Evolutionary conservation across 116 monocot species (phyloP).

Genomic region (Trichopus zeylanicus): DNA sequence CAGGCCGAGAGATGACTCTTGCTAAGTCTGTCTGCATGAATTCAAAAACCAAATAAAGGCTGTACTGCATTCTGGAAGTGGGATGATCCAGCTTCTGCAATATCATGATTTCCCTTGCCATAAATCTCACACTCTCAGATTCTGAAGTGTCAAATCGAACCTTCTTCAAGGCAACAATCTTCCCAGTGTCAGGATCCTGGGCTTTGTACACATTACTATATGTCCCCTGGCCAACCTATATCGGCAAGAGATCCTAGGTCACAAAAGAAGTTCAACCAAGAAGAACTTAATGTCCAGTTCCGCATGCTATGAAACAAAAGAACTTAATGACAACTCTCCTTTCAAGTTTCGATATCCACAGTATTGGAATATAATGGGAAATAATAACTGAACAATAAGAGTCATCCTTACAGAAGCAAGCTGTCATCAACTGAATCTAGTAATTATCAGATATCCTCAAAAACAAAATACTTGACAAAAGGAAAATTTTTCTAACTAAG

Average conservation of each 20-base stretch:
- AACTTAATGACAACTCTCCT: too few species aligned
- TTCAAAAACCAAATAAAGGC: conserved; percentile 51
- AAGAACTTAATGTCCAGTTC: background rate
- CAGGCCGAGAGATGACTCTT: conserved; percentile 25
- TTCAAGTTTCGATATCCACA: too few species aligned
- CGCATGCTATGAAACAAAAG: background rate
- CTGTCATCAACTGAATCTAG: too few species aligned
- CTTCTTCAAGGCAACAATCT: conserved; percentile 50
- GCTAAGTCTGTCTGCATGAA: conserved; percentile 44
- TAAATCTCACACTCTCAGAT: conserved; percentile 51
- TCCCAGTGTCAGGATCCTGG: conserved; percentile 39
- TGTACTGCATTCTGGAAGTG: conserved; percentile 50
- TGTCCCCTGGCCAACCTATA: conserved; percentile 56
- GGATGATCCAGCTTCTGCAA: conserved; percentile 48
- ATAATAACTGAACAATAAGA: too few species aligned
- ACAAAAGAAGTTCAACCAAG: background rate
- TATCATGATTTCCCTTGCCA: conserved; percentile 54
- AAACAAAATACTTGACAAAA: too few species aligned
- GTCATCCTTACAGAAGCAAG: too few species aligned
- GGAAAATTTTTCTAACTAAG: too few species aligned
- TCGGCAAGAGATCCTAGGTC: background rate
- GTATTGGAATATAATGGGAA: too few species aligned
- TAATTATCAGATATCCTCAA: too few species aligned
- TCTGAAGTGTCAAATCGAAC: conserved; percentile 56
- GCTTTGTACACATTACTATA: conserved; percentile 64